phyloP scores from a whole-genome alignment of 352 stramenopile species.

The Thraustotheca clavata region DNA sequence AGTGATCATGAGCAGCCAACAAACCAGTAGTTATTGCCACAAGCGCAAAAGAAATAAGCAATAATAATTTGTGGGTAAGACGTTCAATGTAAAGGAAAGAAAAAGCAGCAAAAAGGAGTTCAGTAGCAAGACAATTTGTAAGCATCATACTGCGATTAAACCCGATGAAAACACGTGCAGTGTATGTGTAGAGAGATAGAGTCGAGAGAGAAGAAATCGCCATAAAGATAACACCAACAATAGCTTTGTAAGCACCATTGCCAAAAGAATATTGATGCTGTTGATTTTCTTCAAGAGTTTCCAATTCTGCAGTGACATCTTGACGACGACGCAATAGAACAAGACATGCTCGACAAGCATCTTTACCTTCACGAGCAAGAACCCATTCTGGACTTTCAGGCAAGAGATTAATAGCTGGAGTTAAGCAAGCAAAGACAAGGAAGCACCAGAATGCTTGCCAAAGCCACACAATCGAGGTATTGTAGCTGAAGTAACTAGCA shows the following conservation, averaged over 20 bases:
- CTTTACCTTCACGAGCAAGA: slow-evolving; percentile 52
- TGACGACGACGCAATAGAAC: slow-evolving; percentile 56
- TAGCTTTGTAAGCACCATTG: background rate
- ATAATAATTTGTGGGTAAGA: slow-evolving; percentile 59
- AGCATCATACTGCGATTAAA: slow-evolving; percentile 36
- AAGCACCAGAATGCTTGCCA: slow-evolving; percentile 61
- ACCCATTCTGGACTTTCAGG: slow-evolving; percentile 73
- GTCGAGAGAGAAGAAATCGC: slow-evolving; percentile 2
- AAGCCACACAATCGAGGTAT: slow-evolving; percentile 62
- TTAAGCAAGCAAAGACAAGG: slow-evolving; percentile 57
- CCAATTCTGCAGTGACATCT: slow-evolving; percentile 59
- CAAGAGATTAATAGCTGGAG: slow-evolving; percentile 61
- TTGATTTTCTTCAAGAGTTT: slow-evolving; percentile 57
- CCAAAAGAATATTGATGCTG: background rate
- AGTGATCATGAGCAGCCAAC: slow-evolving; percentile 52
- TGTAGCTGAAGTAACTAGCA: slow-evolving; percentile 39
- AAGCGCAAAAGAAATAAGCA: slow-evolving; percentile 54
- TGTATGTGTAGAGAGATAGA: slow-evolving; percentile 10
- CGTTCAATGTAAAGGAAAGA: slow-evolving; percentile 84
- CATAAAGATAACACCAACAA: background rate
- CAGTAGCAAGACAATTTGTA: slow-evolving; percentile 56
- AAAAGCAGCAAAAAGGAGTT: slow-evolving; percentile 63
- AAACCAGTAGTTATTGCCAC: slow-evolving; percentile 37
- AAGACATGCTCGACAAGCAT: slow-evolving; percentile 55
- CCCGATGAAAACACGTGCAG: background rate